These are phyloP conservation scores for Casaregolazyma suthepensis DNA, from an alignment of 1,139 yeast genomes.

Conservation along the genomic window DNA sequence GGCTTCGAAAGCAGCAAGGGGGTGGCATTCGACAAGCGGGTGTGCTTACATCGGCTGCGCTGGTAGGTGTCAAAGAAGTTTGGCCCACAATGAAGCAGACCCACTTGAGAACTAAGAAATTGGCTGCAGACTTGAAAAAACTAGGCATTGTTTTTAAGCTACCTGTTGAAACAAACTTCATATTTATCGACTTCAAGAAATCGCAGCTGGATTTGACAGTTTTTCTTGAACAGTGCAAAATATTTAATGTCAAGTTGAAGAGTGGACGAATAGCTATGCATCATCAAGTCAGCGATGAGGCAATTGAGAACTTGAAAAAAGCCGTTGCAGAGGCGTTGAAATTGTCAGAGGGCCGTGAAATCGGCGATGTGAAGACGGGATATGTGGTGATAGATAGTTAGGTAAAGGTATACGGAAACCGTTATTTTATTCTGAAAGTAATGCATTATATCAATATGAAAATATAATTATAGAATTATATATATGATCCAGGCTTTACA, in stretches of 20 bases:
- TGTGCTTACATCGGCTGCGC: slow-evolving; percentile 74
- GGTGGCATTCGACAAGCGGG: slow-evolving; percentile 95
- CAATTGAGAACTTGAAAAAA: slow-evolving; percentile 58
- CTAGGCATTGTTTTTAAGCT: slow-evolving; percentile 52
- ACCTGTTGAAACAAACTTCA: slow-evolving; percentile 85
- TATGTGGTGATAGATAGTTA: not conserved
- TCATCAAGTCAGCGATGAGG: slow-evolving; percentile 63
- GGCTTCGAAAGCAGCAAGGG: slow-evolving; percentile 88
- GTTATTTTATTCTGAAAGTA: too few relatives aligned
- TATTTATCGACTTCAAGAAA: slow-evolving; percentile 61
- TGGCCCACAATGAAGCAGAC: slow-evolving; percentile 55
- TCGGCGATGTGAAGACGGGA: not conserved
- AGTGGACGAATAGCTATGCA: slow-evolving; percentile 79
- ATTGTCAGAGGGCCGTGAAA: slow-evolving; percentile 10
- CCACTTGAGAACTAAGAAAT: slow-evolving; percentile 61
- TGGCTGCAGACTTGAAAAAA: slow-evolving; percentile 46
- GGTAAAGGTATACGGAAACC: too few relatives aligned
- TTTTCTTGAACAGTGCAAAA: slow-evolving; percentile 50
- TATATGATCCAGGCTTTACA: too few relatives aligned
- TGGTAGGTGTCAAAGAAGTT: slow-evolving; percentile 68
- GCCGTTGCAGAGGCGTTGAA: slow-evolving; percentile 52
- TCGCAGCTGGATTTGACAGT: slow-evolving; percentile 55
- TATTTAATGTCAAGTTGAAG: slow-evolving; percentile 59
- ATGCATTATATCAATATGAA: too few relatives aligned
- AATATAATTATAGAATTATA: too few relatives aligned